Percentiles rank a stretch among this genome's conserved stretches.
Evolutionary conservation across 2,329 filamentous ascomycete genomes (phyloP).

Genomic region (Stagonosporopsis vannaccii): DNA sequence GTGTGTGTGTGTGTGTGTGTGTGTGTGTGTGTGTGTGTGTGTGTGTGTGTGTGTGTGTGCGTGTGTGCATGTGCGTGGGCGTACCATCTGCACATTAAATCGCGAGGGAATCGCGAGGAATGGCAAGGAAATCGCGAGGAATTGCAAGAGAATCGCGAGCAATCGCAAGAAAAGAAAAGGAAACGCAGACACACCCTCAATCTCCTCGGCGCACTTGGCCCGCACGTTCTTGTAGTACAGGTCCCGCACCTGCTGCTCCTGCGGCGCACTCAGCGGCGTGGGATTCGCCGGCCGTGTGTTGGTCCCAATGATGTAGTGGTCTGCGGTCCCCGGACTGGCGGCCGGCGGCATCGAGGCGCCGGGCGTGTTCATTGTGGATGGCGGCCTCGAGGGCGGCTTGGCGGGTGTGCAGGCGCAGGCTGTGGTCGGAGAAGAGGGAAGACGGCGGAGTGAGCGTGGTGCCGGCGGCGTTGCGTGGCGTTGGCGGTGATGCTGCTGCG

Average conservation of each 20-base stretch:
- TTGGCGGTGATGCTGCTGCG: neutral
- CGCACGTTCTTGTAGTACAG: slow-evolving; percentile 83
- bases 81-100: no score
- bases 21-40: neutral
- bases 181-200: slow-evolving; percentile 53
- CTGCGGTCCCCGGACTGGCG: slow-evolving; percentile 7
- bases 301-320: slow-evolving; percentile 30
- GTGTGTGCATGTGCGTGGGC: no score
- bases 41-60: no score
- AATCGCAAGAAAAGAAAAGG: neutral
- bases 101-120: no score
- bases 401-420: neutral
- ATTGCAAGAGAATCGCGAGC: no score
- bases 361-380: slow-evolving; percentile 9
- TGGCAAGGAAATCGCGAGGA: no score
- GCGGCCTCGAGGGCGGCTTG: neutral
- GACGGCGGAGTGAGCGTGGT: neutral
- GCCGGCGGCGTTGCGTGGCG: neutral
- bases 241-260: slow-evolving; percentile 71
- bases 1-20: slow-evolving; percentile 1
- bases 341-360: slow-evolving; percentile 13
- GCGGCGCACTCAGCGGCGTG: slow-evolving; percentile 79
- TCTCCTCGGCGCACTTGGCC: slow-evolving; percentile 75
- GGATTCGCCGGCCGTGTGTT: slow-evolving; percentile 40
- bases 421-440: neutral